Percentiles rank a stretch among this genome's conserved stretches.
These are phyloP conservation scores for Penicillium sp. DNA, from an alignment of 2,329 filamentous ascomycete species.

Conservation along the genomic window DNA sequence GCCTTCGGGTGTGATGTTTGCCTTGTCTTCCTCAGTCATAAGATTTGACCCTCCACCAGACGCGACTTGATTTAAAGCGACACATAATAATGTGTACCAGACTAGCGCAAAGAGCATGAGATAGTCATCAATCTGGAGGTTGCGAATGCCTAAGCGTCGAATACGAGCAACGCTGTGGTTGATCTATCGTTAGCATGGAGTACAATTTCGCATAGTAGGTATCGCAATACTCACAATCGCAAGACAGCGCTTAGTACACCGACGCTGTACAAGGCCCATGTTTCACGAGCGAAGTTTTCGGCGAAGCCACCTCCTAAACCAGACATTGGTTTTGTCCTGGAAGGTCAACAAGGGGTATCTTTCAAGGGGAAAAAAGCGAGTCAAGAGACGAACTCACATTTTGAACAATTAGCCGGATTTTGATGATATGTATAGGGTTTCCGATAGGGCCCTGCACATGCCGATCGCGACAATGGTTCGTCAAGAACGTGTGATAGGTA, in stretches of 20 bases:
- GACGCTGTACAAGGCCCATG: slow-evolving; percentile 44
- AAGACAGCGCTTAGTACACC: slow-evolving; percentile 39
- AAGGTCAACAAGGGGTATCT: slow-evolving; percentile 3
- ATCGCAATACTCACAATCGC: slow-evolving; percentile 41
- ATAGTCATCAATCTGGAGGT: slow-evolving; percentile 57
- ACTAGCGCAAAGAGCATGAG: slow-evolving; percentile 56
- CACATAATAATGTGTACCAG: slow-evolving; percentile 57
- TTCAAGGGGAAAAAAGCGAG: slow-evolving; percentile 2
- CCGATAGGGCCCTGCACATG: slow-evolving; percentile 13
- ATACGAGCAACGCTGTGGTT: slow-evolving; percentile 38
- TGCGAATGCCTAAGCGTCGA: slow-evolving; percentile 47
- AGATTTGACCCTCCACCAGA: slow-evolving; percentile 59
- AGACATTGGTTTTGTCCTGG: slow-evolving; percentile 30
- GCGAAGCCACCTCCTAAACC: slow-evolving; percentile 30
- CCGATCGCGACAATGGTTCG: slow-evolving; percentile 12
- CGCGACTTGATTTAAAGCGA: slow-evolving; percentile 55
- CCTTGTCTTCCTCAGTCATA: slow-evolving; percentile 51
- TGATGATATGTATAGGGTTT: slow-evolving; percentile 13
- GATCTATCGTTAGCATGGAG: background rate
- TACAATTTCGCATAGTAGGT: background rate
- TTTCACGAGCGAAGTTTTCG: slow-evolving; percentile 34
- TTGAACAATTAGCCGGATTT: slow-evolving; percentile 14
- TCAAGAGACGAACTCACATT: slow-evolving; percentile 16
- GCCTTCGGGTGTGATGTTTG: slow-evolving; percentile 47
- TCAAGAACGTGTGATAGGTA: slow-evolving; percentile 14